These are phyloP conservation scores for Thecamonas trahens DNA, from an alignment of 78 protist genomes.

Conservation along the genomic window DNA sequence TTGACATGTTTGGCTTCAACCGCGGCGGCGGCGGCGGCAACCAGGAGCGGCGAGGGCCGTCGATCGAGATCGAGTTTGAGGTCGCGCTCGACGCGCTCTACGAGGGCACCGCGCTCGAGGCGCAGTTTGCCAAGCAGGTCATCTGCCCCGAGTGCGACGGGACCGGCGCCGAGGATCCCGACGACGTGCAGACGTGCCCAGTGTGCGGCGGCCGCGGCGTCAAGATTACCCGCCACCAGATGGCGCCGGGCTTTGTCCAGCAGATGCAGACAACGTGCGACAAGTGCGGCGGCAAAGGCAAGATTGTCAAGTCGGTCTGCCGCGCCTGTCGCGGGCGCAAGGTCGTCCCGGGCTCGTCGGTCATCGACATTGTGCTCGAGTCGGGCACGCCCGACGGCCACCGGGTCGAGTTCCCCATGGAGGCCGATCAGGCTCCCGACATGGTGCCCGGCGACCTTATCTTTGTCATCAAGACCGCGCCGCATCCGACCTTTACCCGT, in stretches of 20 bases:
- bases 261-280: constrained; percentile 60
- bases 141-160: constrained; percentile 69
- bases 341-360: constrained; percentile 34
- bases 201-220: constrained; percentile 58
- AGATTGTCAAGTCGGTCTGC: constrained; percentile 45
- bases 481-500: constrained; percentile 19
- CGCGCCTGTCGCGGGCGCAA: constrained; percentile 44
- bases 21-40: constrained; percentile 8
- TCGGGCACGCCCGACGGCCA: constrained; percentile 52
- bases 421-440: constrained; percentile 58
- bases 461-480: constrained; percentile 14
- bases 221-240: constrained; percentile 37
- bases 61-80: constrained; percentile 25
- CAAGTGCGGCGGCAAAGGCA: constrained; percentile 67
- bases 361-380: constrained; percentile 49
- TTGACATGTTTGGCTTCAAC: background rate
- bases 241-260: constrained; percentile 73
- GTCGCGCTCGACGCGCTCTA: constrained; percentile 71
- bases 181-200: constrained; percentile 44
- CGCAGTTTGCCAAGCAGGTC: constrained; percentile 25
- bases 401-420: too few relatives aligned
- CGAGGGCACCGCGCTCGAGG: constrained; percentile 21
- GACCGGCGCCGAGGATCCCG: constrained; percentile 57
- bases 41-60: constrained; percentile 5
- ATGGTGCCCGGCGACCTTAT: constrained; percentile 62